Evolutionary conservation across 108 stramenopile genomes (phyloP).

Genomic region (Pelagomonas calceolata): DNA sequence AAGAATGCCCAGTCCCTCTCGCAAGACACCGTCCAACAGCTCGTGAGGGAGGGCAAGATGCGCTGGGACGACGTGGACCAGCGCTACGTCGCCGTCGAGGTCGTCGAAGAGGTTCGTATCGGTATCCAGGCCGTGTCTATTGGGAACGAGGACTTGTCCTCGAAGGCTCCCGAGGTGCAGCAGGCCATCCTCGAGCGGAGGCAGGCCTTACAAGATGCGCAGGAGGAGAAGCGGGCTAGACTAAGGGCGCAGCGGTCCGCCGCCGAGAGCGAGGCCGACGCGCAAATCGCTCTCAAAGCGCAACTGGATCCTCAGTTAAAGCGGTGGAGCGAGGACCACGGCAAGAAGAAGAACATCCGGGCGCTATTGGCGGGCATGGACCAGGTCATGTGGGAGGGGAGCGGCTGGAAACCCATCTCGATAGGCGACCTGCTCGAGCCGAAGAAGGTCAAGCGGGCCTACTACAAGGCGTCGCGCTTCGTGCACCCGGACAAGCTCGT

Average conservation of each 20-base stretch:
- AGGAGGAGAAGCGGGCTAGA: constrained; percentile 57
- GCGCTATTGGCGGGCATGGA: constrained; percentile 87
- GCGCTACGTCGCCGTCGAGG: constrained; percentile 45
- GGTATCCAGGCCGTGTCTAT: constrained; percentile 64
- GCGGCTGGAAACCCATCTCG: constrained; percentile 75
- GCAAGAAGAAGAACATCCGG: constrained; percentile 85
- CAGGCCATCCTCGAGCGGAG: constrained; percentile 57
- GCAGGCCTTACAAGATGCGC: constrained; percentile 56
- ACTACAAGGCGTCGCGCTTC: constrained; percentile 76
- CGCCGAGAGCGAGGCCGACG: constrained; percentile 50
- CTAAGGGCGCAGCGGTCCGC: constrained; percentile 52
- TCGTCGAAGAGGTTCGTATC: too few species aligned
- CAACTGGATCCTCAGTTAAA: constrained; percentile 69
- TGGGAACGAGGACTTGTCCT: constrained; percentile 42
- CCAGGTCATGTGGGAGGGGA: constrained; percentile 75
- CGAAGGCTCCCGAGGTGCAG: constrained; percentile 55
- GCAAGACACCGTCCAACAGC: constrained; percentile 34
- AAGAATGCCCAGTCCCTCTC: not conserved
- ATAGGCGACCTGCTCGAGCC: constrained; percentile 87
- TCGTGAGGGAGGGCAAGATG: constrained; percentile 37
- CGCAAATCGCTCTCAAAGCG: constrained; percentile 57
- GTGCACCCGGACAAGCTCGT: constrained; percentile 89
- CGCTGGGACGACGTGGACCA: constrained; percentile 81
- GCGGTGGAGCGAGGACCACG: constrained; percentile 76
- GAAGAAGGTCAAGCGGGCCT: constrained; percentile 66